Conservation (phyloP, 106 monocot genomes). For the Triglochin maritima region DNA sequence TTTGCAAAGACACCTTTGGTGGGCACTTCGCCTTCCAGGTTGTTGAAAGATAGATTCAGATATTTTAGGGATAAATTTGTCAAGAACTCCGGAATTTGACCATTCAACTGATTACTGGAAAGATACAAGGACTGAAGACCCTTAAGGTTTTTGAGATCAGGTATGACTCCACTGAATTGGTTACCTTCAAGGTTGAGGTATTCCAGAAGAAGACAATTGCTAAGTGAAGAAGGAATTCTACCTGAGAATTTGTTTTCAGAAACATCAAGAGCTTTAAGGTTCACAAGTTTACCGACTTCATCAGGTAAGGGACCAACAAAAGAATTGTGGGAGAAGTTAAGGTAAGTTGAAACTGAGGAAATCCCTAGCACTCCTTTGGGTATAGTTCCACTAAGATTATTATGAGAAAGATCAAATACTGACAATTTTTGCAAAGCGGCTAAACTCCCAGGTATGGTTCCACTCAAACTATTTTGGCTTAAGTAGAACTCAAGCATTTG, state of each 20-base stretch:
- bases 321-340: slow-evolving; percentile 11
- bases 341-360: slow-evolving; percentile 1
- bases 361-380: slow-evolving; percentile 10
- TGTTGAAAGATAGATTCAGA: slow-evolving; percentile 21
- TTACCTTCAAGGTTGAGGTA: slow-evolving; percentile 8
- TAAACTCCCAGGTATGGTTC: slow-evolving; percentile 5
- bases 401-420: slow-evolving; percentile 9
- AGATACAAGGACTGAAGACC: slow-evolving; percentile 15
- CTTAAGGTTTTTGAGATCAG: not conserved
- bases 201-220: slow-evolving; percentile 1
- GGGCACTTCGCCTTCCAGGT: slow-evolving; percentile 11
- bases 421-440: not conserved
- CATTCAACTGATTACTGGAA: slow-evolving; percentile 8
- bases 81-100: slow-evolving; percentile 8
- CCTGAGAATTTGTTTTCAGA: slow-evolving; percentile 11
- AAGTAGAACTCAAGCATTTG: slow-evolving; percentile 3
- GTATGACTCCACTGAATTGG: slow-evolving; percentile 7
- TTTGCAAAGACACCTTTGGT: not conserved
- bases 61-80: not conserved
- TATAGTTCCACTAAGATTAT: slow-evolving; percentile 10
- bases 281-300: slow-evolving; percentile 4
- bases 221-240: slow-evolving; percentile 2
- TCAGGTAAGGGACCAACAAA: not conserved
- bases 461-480: slow-evolving; percentile 3
- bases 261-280: slow-evolving; percentile 7